Base-by-base conservation (phyloP, 192 early-diverging fungal genomes). In the Endogone sp. region DNA sequence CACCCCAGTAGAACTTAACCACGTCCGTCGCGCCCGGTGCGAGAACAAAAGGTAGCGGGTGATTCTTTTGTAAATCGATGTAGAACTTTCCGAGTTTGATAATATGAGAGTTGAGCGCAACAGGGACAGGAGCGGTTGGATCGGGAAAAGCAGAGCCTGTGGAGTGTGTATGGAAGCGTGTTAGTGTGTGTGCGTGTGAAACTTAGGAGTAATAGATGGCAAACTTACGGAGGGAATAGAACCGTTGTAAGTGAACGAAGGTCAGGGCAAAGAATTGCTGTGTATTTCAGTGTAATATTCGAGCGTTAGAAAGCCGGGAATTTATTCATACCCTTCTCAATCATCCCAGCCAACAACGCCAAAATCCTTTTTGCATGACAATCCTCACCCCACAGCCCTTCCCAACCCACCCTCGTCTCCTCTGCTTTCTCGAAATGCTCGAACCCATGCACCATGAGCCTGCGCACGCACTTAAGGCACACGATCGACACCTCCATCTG, bases 391-490 rank as follows among this genome's bases (percentile, higher is more conserved):
- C 30, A 61, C 20, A 37, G n/a, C n/a, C n/a, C n/a, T n/a, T n/a
- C n/a, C n/a, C n/a, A n/a, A n/a, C 29, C 71, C 59, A 80, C 81
- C 67, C 84, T 82, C 26, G 82, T 82, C 61, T 86, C 88, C n/a
- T 81, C 78, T 27, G 72, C 76, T 22, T 87, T 78, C 24, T 86
- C 75, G 57, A 85, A 77, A 56, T 91, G 84, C 9, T 75, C 77
- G 44, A 85, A 87, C 9, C 95, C 95, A 73, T 90, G 88, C 16
- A 93, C 85, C 30, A 91, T 81, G n/a, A 95, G 79, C 25, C 93
- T 83, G 10, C 93, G 84, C 60, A 96, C 67, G 29, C 83, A 86
- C 69, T 93, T 93, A 13, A 96, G 71, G 60, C 88, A 84, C 54
- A 91, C 77, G 8, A 86, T 73, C 10, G 87, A 85, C 13, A 86